Percentiles rank a stretch among this genome's conserved stretches.
Conservation (phyloP, 2,329 filamentous ascomycete genomes). For the Ophiocordyceps robertsii region DNA sequence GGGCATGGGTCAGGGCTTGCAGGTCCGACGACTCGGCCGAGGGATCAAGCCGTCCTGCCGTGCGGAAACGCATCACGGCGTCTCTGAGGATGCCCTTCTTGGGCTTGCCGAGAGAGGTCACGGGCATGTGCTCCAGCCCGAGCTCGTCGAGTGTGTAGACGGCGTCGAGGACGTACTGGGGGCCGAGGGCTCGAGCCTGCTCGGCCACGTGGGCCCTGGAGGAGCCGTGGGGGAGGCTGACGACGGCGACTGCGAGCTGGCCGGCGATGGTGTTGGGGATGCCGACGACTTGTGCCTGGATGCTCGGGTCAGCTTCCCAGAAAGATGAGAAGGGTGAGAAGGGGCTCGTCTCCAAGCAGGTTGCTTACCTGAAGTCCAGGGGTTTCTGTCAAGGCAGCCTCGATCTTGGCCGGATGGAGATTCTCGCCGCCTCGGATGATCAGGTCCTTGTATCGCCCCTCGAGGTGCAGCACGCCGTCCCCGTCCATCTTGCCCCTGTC, state of each 20-base stretch:
- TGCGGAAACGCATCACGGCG: conserved; percentile 7
- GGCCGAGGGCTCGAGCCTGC: conserved; percentile 17
- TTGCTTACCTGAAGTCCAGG: conserved; percentile 14
- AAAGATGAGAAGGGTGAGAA: not conserved
- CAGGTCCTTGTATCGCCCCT: conserved; percentile 30
- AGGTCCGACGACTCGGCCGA: not conserved
- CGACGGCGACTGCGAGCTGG: conserved; percentile 32
- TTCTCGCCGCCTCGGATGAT: conserved; percentile 33
- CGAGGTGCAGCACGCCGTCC: conserved; percentile 22
- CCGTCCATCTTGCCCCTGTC: conserved; percentile 26
- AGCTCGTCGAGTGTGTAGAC: conserved; percentile 29
- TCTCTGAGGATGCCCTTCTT: conserved; percentile 23
- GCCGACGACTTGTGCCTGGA: conserved; percentile 27
- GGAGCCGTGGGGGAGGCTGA: conserved; percentile 16
- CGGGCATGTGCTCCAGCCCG: conserved; percentile 21
- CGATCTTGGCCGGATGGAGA: conserved; percentile 24
- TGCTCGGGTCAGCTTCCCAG: not conserved
- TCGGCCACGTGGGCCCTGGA: conserved; percentile 18
- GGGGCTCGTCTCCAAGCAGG: not conserved
- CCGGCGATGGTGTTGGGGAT: conserved; percentile 29
- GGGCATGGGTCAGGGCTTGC: conserved; percentile 5
- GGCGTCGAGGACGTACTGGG: conserved; percentile 23
- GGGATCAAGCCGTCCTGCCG: not conserved
- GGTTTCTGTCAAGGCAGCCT: conserved; percentile 20
- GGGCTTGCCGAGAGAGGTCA: conserved; percentile 30